These are phyloP conservation scores for maize (Zea mays) DNA, from an alignment of 176 grass and related monocot genomes.

Conservation along the genomic window DNA sequence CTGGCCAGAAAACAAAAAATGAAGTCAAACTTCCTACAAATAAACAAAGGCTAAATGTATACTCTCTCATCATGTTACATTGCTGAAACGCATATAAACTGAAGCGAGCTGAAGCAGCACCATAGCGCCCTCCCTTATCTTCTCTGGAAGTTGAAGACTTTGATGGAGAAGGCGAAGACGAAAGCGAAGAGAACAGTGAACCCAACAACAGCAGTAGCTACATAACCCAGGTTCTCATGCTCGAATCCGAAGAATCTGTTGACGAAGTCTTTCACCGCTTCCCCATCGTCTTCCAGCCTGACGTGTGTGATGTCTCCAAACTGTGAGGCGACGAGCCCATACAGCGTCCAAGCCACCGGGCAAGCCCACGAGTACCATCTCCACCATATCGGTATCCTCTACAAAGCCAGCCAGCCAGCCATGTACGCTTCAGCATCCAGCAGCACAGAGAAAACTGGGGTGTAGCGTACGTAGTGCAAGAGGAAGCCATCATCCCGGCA, in stretches of 20 bases:
- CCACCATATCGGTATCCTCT: conserved; percentile 98
- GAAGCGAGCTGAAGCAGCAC: neutral
- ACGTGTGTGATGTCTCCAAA: conserved; percentile 50
- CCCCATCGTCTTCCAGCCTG: conserved; percentile 20
- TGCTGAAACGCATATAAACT: conserved; percentile 6
- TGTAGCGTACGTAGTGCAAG: too few species aligned
- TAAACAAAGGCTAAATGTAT: neutral
- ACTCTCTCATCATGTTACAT: conserved; percentile 10
- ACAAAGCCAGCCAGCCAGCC: conserved; percentile 8
- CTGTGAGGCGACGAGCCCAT: conserved; percentile 75
- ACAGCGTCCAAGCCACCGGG: conserved; percentile 82
- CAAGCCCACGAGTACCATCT: conserved; percentile 84
- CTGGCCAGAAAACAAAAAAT: conserved; percentile 1
- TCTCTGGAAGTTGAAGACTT: conserved; percentile 60
- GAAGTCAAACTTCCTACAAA: conserved; percentile 2
- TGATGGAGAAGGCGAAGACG: conserved; percentile 56
- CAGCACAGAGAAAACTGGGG: neutral
- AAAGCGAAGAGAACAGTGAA: conserved; percentile 54
- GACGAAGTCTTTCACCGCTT: conserved; percentile 56
- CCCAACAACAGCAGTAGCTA: conserved; percentile 67
- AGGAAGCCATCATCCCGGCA: conserved; percentile 39
- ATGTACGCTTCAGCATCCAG: conserved; percentile 21
- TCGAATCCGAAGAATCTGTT: conserved; percentile 55
- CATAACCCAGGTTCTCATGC: conserved; percentile 60
- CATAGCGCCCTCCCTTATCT: conserved; percentile 32